Evolutionary conservation across 2,329 filamentous ascomycete species (phyloP).

Genomic region (Westerdykella aurantiaca): DNA sequence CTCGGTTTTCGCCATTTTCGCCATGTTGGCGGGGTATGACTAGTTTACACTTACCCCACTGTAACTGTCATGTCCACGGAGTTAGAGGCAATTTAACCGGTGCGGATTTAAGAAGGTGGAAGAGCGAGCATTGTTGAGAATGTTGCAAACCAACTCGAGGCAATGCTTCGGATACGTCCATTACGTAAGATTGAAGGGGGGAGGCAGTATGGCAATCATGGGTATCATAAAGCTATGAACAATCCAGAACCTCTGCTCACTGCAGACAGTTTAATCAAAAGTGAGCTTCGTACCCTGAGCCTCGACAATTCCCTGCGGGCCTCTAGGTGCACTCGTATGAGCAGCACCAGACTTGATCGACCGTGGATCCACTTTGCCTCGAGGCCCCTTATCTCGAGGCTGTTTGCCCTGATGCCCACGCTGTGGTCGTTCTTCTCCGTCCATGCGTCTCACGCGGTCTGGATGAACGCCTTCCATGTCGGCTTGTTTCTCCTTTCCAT

Average conservation of each 20-base stretch:
- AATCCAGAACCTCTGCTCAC: background rate
- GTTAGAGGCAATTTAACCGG: no score
- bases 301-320: slow-evolving; percentile 75
- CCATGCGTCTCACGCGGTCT: slow-evolving; percentile 24
- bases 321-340: slow-evolving; percentile 49
- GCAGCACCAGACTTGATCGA: slow-evolving; percentile 42
- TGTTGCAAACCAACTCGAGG: no score
- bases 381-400: slow-evolving; percentile 6
- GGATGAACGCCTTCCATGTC: slow-evolving; percentile 31
- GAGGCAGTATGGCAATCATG: no score
- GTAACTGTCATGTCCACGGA: no score
- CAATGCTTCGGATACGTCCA: no score
- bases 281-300: slow-evolving; percentile 73
- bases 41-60: no score
- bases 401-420: slow-evolving; percentile 5
- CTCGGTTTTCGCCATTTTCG: no score
- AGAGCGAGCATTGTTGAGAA: no score
- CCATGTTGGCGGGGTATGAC: no score
- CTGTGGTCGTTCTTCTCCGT: slow-evolving; percentile 18
- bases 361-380: slow-evolving; percentile 40
- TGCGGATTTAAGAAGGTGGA: no score
- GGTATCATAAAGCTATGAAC: no score
- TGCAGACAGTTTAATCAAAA: slow-evolving; percentile 52
- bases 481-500: slow-evolving; percentile 60
- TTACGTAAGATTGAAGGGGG: no score